Evolutionary conservation across 2,329 filamentous ascomycete species (phyloP), one percentile per base, ranked within the genome.

Genomic region (Passalora sequoiae): DNA sequence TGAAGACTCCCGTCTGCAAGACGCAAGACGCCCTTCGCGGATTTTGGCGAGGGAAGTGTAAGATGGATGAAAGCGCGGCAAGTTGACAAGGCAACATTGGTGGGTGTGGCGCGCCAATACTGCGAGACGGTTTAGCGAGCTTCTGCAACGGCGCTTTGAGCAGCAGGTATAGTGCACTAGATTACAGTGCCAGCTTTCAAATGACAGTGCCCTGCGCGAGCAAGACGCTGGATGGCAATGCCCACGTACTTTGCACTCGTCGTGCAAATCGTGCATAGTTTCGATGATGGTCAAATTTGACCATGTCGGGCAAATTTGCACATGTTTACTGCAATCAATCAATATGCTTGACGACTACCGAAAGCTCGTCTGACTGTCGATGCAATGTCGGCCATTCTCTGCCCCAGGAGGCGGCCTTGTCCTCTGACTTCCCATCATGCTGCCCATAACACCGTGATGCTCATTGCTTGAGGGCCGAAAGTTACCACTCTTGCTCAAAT

Each of bases 361-460:
- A 24, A 36, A 36, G 21, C n/a, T 24, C 24, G 6, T 12, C 6
- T 6, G 6, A 36, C 33, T 36, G 33, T 15, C 19, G 33, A 21
- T 36, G 19, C 33, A 36, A 36, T 20, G 19, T 20, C 33, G 21
- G 33, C 19, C 33, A 9, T 24, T 22, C 33, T 36, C 4, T 36
- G 17, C 31, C 15, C 15, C 16, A 35, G 31, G 13, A 25, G 40
- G 31, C 22, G 31, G 22, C 19, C 24, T 21, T 9, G 10, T n/a
- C 25, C 9, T 28, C 10, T 16, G 24, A 24, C 42, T 35, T 25
- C 33, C 33, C 31, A n/a, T 37, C 44, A 42, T 42, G 38, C 28
- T 32, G 31, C 44, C n/a, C 38, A 28, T 15, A 32, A 48, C 17
- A 21, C 32, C 30, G 19, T 37, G 20, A 13, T 36, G 40, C 40